Conservation (phyloP, 352 stramenopile species). For the Phytophthora nicotianae region DNA sequence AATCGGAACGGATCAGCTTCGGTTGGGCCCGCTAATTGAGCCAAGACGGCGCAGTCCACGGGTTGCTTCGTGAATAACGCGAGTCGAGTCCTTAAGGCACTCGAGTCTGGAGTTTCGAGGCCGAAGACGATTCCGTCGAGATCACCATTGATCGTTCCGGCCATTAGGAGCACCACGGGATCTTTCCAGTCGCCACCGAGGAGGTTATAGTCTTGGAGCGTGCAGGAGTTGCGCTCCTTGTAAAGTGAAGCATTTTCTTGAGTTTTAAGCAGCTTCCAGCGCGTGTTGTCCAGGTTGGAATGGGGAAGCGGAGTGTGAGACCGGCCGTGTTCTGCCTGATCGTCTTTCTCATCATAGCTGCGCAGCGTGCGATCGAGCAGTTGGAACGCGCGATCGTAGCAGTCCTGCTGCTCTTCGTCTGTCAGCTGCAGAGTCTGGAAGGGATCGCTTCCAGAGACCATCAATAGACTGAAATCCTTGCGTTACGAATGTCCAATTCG, state of each 20-base stretch:
- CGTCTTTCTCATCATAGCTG: conserved; percentile 33
- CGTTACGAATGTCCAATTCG: not conserved
- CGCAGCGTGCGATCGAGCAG: conserved; percentile 36
- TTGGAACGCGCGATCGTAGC: conserved; percentile 22
- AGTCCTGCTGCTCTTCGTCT: conserved; percentile 16
- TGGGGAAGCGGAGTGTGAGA: conserved; percentile 14
- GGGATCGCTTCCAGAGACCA: conserved; percentile 3
- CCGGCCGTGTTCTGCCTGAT: conserved; percentile 9
- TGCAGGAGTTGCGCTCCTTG: conserved; percentile 14
- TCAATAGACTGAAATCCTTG: no score
- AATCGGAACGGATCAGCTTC: conserved; percentile 39
- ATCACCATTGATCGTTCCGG: conserved; percentile 22
- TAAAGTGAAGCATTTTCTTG: conserved; percentile 27
- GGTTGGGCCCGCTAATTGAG: conserved; percentile 24
- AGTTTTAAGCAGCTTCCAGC: conserved; percentile 35
- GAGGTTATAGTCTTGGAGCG: conserved; percentile 22
- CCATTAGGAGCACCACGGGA: conserved; percentile 20
- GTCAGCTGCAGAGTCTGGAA: conserved; percentile 9
- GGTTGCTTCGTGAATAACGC: conserved; percentile 19
- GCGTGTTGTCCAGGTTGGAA: conserved; percentile 24
- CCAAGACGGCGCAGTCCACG: conserved; percentile 26
- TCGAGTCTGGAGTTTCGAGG: conserved; percentile 15
- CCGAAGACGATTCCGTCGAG: conserved; percentile 33
- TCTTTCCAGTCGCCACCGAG: conserved; percentile 29
- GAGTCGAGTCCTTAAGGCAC: conserved; percentile 12